These are phyloP conservation scores for Antitrichia curtipendula DNA, from an alignment of 225 moss, liverwort and hornwort species.

Conservation along the genomic window DNA sequence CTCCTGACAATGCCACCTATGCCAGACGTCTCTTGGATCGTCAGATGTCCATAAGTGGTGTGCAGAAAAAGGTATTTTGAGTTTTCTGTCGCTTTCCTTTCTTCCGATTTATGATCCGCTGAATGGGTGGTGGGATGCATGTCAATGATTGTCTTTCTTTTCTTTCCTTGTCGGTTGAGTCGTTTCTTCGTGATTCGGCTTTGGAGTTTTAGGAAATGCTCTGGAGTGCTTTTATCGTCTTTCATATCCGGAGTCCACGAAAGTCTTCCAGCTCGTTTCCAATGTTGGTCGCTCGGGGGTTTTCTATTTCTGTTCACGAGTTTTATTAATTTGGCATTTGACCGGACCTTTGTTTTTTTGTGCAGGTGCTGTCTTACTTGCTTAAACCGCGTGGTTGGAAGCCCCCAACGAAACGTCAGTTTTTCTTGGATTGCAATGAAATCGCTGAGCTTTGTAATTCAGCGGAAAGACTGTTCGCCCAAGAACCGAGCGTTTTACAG, in stretches of 20 bases:
- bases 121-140: neutral
- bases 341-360: neutral
- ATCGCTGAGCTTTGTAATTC: slow-evolving; percentile 50
- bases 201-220: neutral
- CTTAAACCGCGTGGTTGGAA: slow-evolving; percentile 68
- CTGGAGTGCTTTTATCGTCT: neutral
- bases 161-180: neutral
- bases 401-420: slow-evolving; percentile 53
- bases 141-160: neutral
- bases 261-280: neutral
- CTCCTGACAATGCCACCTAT: slow-evolving; percentile 44
- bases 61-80: slow-evolving; percentile 45
- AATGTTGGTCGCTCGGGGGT: neutral
- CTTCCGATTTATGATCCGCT: neutral
- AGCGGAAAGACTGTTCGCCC: slow-evolving; percentile 48
- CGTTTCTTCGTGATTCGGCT: neutral
- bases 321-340: no score
- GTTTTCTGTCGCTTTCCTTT: neutral
- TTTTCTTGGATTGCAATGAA: slow-evolving; percentile 62
- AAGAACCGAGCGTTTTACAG: slow-evolving; percentile 59
- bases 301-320: neutral
- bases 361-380: slow-evolving; percentile 49
- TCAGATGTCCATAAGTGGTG: slow-evolving; percentile 57
- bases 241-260: neutral
- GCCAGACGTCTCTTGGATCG: slow-evolving; percentile 52